Conservation (phyloP, 768 basidiomycete genomes). For the Leccinellum albellum region DNA sequence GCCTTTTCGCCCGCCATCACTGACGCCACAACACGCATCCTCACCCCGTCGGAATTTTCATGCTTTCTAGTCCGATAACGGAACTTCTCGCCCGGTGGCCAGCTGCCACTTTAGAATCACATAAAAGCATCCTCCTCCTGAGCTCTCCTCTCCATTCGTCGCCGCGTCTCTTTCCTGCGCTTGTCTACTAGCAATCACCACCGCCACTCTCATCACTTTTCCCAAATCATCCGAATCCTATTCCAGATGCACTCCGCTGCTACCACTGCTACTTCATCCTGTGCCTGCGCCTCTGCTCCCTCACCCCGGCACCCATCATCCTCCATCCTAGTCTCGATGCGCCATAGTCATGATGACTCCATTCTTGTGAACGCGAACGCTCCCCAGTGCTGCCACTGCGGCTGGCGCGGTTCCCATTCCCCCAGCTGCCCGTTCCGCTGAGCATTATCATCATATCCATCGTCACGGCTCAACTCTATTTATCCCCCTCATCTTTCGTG, state of each 20-base stretch:
- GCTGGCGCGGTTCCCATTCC: constrained; percentile 58
- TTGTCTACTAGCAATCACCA: not conserved
- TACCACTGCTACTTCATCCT: constrained; percentile 2
- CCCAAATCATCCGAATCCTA: not conserved
- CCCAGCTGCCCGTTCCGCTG: constrained; percentile 66
- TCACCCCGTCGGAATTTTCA: constrained; percentile 31
- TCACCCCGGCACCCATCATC: constrained; percentile 12
- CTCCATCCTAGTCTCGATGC: constrained; percentile 23
- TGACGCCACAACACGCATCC: constrained; percentile 38
- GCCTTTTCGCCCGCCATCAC: constrained; percentile 33
- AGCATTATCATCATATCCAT: constrained; percentile 16
- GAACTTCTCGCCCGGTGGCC: constrained; percentile 28
- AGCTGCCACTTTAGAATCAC: constrained; percentile 23
- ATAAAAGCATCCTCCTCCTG: constrained; percentile 22
- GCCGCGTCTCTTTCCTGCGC: not conserved
- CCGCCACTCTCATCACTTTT: not conserved
- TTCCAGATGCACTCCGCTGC: constrained; percentile 20
- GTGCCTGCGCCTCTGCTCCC: constrained; percentile 11
- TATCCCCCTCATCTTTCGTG: constrained; percentile 23
- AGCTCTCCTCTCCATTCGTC: not conserved
- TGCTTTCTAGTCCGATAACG: constrained; percentile 34
- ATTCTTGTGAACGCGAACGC: constrained; percentile 47
- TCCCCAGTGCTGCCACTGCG: constrained; percentile 80
- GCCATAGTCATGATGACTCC: constrained; percentile 25
- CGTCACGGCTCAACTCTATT: constrained; percentile 23